phyloP scores from a whole-genome alignment of 1,284 basidiomycete genomes.

The Phellopilus nigrolimitatus region DNA sequence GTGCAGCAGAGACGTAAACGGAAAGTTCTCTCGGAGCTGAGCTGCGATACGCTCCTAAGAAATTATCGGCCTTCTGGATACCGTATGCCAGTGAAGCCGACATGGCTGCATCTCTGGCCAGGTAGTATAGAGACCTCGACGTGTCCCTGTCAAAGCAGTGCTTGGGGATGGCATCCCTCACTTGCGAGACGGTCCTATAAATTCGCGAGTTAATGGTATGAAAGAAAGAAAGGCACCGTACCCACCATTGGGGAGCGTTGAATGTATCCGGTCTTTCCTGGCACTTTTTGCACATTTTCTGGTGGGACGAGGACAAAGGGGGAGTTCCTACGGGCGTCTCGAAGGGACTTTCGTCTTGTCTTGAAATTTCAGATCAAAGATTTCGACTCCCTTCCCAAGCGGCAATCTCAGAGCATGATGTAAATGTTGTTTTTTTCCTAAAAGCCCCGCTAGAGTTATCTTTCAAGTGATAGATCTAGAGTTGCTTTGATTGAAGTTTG shows the following conservation, averaged over 20 bases:
- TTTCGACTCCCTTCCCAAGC: too few species aligned
- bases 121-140: conserved; percentile 53
- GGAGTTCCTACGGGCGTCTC: too few species aligned
- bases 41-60: conserved; percentile 27
- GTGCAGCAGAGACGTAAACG: background rate
- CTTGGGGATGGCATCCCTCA: conserved; percentile 47
- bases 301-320: background rate
- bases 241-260: background rate
- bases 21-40: conserved; percentile 38
- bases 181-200: conserved; percentile 35
- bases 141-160: conserved; percentile 71
- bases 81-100: conserved; percentile 54
- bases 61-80: conserved; percentile 53
- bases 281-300: background rate
- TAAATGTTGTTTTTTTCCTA: too few species aligned
- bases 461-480: too few species aligned
- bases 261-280: background rate
- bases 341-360: too few species aligned
- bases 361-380: too few species aligned
- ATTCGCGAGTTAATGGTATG: background rate
- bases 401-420: too few species aligned
- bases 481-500: too few species aligned
- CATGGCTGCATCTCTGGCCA: conserved; percentile 50
- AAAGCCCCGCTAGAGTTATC: too few species aligned
- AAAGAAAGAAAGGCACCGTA: background rate